A percentile compares a stretch with the other conserved stretches of the same genome.
These are phyloP conservation scores for Cicer chorassanicum DNA, from an alignment of 306 rosid species.

Conservation along the genomic window DNA sequence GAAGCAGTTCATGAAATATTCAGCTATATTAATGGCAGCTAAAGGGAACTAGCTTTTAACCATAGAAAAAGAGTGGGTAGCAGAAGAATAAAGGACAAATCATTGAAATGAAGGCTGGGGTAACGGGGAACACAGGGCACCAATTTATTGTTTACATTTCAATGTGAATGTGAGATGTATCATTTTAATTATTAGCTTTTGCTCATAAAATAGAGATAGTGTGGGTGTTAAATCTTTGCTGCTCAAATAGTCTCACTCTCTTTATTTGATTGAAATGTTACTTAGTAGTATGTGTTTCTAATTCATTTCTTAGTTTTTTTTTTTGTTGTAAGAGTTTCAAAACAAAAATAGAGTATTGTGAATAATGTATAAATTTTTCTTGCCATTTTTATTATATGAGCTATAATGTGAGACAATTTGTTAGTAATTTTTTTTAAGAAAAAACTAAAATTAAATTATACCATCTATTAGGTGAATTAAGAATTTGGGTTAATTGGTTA, in stretches of 20 bases:
- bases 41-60: constrained; percentile 10
- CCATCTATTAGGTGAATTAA: not conserved
- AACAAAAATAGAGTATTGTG: no score
- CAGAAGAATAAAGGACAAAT: constrained; percentile 31
- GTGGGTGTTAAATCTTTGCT: not conserved
- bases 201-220: constrained; percentile 40
- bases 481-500: constrained; percentile 6
- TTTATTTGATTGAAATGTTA: constrained; percentile 13
- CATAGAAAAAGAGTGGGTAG: constrained; percentile 13
- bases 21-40: constrained; percentile 63
- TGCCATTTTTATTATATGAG: no score
- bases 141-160: constrained; percentile 37
- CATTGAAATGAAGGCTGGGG: constrained; percentile 36
- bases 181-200: constrained; percentile 39
- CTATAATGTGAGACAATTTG: no score
- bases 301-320: not conserved
- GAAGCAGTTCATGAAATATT: constrained; percentile 75
- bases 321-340: no score
- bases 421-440: no score
- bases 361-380: no score
- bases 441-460: no score
- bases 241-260: constrained; percentile 26
- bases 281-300: not conserved
- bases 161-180: constrained; percentile 45
- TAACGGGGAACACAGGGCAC: constrained; percentile 56